phyloP scores from a whole-genome alignment of 352 stramenopile genomes.

The Globisporangium spiculum region DNA sequence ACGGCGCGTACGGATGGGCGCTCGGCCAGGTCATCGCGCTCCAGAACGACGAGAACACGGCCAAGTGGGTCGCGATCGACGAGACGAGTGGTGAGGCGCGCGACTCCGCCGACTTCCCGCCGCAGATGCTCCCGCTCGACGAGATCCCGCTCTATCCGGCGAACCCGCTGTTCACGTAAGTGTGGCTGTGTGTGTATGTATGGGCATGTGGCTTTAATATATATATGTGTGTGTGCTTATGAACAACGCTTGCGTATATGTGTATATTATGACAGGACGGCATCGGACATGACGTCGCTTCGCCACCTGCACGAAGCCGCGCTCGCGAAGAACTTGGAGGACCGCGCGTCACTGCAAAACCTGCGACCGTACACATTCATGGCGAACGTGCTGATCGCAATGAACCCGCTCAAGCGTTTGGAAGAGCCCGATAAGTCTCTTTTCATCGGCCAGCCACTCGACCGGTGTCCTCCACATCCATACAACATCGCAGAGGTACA shows the following conservation, averaged over 20 bases:
- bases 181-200: constrained; percentile 3
- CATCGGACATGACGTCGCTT: constrained; percentile 82
- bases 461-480: constrained; percentile 71
- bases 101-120: constrained; percentile 17
- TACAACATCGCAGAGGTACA: constrained; percentile 76
- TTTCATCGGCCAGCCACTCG: constrained; percentile 65
- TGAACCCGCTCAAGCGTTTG: constrained; percentile 78
- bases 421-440: constrained; percentile 70
- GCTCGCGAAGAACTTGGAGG: constrained; percentile 86
- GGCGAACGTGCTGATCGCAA: constrained; percentile 83
- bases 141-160: constrained; percentile 56
- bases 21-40: constrained; percentile 68
- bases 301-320: constrained; percentile 83
- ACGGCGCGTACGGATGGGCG: constrained; percentile 56
- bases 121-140: constrained; percentile 40
- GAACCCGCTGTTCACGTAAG: constrained; percentile 64
- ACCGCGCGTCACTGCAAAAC: constrained; percentile 69
- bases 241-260: background rate
- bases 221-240: background rate
- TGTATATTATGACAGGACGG: constrained; percentile 29
- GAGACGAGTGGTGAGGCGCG: constrained; percentile 59
- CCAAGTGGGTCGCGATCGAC: constrained; percentile 56
- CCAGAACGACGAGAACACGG: constrained; percentile 21
- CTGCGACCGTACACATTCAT: constrained; percentile 86
- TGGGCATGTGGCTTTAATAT: constrained; percentile 2